Percentiles rank a stretch among this genome's conserved stretches.
Evolutionary conservation across 2,329 filamentous ascomycete genomes (phyloP).

Genomic region (Colletotrichum chlorophyti): DNA sequence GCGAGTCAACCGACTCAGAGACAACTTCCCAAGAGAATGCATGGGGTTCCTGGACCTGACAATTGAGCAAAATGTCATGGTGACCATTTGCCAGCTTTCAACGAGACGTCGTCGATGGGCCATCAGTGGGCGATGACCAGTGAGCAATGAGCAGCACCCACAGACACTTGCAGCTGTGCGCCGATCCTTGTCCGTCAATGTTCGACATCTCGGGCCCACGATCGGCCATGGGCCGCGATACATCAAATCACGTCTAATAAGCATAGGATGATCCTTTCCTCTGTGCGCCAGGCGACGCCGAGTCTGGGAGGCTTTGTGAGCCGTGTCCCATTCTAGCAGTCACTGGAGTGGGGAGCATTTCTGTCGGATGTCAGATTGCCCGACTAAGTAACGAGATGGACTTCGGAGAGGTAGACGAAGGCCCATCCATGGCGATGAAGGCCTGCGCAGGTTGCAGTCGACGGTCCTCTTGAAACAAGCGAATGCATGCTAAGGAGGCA

Average conservation of each 20-base stretch:
- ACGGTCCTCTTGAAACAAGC: constrained; percentile 12
- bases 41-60: background rate
- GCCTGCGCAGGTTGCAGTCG: background rate
- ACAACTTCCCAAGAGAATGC: background rate
- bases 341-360: too few species aligned
- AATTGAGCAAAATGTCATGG: constrained; percentile 6
- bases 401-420: constrained; percentile 1
- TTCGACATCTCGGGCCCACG: constrained; percentile 18
- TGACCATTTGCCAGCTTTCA: constrained; percentile 9
- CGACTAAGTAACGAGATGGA: background rate
- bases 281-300: constrained; percentile 1
- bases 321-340: constrained; percentile 1
- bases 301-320: background rate
- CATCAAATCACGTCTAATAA: constrained; percentile 8
- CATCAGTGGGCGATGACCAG: background rate
- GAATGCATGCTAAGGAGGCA: constrained; percentile 17
- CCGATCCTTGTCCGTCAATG: constrained; percentile 19
- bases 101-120: constrained; percentile 4
- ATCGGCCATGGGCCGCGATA: constrained; percentile 14
- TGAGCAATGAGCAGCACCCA: constrained; percentile 22
- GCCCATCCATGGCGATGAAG: background rate
- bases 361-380: too few species aligned
- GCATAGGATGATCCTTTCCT: constrained; percentile 2
- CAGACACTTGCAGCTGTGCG: constrained; percentile 27
- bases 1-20: background rate